These are phyloP conservation scores for Mercurialis annua DNA, from an alignment of 345 rosid genomes.

Conservation along the genomic window DNA sequence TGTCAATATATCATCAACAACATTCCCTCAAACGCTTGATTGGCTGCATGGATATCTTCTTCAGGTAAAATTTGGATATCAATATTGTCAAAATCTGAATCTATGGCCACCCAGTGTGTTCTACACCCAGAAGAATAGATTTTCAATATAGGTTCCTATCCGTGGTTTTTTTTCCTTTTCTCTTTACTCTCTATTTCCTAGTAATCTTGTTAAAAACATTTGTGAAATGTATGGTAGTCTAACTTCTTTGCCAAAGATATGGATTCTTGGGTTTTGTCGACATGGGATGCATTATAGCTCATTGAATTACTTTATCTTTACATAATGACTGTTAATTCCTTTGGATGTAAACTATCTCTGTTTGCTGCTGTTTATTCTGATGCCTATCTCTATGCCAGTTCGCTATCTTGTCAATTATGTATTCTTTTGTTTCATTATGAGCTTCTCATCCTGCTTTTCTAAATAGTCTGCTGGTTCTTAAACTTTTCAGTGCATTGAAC, in stretches of 20 bases:
- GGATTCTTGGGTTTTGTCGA: not conserved
- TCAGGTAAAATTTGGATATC: constrained; percentile 51
- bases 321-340: not conserved
- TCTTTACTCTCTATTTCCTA: not conserved
- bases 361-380: not conserved
- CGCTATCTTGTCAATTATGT: not conserved
- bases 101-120: not conserved
- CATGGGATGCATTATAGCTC: not conserved
- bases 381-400: not conserved
- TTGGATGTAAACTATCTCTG: not conserved
- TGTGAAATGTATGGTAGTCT: not conserved
- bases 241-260: constrained; percentile 1
- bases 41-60: constrained; percentile 45
- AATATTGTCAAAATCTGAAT: constrained; percentile 2
- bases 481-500: constrained; percentile 71
- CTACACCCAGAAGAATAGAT: no score
- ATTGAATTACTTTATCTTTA: not conserved
- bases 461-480: constrained; percentile 9
- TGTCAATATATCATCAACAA: constrained; percentile 20
- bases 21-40: constrained; percentile 20
- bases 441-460: constrained; percentile 1
- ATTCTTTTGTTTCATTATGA: constrained; percentile 6
- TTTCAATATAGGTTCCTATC: no score
- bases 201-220: not conserved
- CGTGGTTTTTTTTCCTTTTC: not conserved